A percentile compares a stretch with the other conserved stretches of the same genome.
phyloP scores from a whole-genome alignment of 805 yeast species.

The Metschnikowia orientalis region DNA sequence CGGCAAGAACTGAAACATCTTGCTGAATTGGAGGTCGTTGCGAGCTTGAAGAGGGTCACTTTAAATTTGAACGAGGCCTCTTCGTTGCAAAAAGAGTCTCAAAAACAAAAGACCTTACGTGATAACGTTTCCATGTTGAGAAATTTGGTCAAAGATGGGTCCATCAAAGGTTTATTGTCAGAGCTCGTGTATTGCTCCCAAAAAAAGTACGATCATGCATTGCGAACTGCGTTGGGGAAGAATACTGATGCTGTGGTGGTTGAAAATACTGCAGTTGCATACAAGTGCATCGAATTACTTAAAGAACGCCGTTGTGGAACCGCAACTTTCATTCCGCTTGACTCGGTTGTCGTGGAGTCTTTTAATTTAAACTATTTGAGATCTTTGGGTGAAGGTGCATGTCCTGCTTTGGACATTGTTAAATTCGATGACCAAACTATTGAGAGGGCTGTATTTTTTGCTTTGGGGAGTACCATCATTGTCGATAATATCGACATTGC shows the following conservation, averaged over 20 bases:
- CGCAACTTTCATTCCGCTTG: constrained; percentile 85
- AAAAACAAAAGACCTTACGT: constrained; percentile 61
- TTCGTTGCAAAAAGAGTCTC: constrained; percentile 72
- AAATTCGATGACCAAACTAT: constrained; percentile 58
- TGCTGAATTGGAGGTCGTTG: constrained; percentile 58
- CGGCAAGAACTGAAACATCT: constrained; percentile 33
- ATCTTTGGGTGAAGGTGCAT: constrained; percentile 47
- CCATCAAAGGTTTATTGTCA: constrained; percentile 75
- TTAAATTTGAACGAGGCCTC: constrained; percentile 64
- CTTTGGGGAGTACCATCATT: constrained; percentile 73
- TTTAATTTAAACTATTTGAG: constrained; percentile 54
- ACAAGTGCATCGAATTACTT: constrained; percentile 70
- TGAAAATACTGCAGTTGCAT: constrained; percentile 63
- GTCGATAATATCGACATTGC: constrained; percentile 72
- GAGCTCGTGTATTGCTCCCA: constrained; percentile 78
- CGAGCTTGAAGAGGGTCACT: constrained; percentile 57
- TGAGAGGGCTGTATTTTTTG: constrained; percentile 76
- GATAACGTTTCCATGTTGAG: constrained; percentile 69
- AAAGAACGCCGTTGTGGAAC: constrained; percentile 83
- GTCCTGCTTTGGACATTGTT: constrained; percentile 71
- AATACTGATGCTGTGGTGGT: constrained; percentile 82
- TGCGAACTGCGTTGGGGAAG: constrained; percentile 73
- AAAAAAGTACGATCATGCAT: constrained; percentile 66
- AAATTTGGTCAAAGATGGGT: constrained; percentile 64
- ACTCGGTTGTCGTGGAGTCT: constrained; percentile 55